Conservation (phyloP, 1,284 basidiomycete species). For the Apiotrichum mycotoxinovorans region DNA sequence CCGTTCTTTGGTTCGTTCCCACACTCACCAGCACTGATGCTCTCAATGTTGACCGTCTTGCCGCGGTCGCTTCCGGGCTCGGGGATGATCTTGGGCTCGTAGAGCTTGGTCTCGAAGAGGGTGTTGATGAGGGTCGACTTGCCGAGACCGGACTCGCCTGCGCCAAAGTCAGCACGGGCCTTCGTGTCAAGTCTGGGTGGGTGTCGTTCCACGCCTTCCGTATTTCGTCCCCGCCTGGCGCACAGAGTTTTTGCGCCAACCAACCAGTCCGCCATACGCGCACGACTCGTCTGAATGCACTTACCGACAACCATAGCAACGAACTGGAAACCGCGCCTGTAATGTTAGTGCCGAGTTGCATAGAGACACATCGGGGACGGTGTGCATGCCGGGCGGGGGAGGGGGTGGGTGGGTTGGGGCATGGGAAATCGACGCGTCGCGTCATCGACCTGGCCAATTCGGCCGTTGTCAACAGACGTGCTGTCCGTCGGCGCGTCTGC, state of each 20-base stretch:
- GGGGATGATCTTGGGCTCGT: slow-evolving; percentile 76
- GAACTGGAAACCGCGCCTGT: slow-evolving; percentile 87
- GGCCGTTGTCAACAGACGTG: background rate
- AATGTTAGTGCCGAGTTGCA: no score
- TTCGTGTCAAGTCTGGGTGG: slow-evolving; percentile 4
- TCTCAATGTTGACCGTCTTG: slow-evolving; percentile 92
- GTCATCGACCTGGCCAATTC: background rate
- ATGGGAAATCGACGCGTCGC: background rate
- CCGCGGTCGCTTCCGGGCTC: slow-evolving; percentile 79
- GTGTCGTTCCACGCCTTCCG: slow-evolving; percentile 1
- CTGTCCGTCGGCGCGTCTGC: background rate
- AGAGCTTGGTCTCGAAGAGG: slow-evolving; percentile 90
- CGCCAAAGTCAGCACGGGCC: slow-evolving; percentile 21
- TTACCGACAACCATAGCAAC: slow-evolving; percentile 92
- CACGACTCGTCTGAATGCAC: slow-evolving; percentile 45
- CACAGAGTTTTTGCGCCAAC: background rate
- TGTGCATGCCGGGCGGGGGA: no score
- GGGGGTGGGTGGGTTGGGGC: background rate
- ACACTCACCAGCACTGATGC: slow-evolving; percentile 84
- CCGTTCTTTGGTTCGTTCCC: no score
- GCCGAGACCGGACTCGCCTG: slow-evolving; percentile 94
- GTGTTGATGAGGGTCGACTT: slow-evolving; percentile 98
- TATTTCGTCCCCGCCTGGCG: background rate
- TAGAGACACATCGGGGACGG: no score
- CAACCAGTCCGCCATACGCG: background rate